Evolutionary conservation across 2,329 filamentous ascomycete genomes (phyloP), one percentile per base, ranked within the genome.

Genomic region (Cladosporium sp.): DNA sequence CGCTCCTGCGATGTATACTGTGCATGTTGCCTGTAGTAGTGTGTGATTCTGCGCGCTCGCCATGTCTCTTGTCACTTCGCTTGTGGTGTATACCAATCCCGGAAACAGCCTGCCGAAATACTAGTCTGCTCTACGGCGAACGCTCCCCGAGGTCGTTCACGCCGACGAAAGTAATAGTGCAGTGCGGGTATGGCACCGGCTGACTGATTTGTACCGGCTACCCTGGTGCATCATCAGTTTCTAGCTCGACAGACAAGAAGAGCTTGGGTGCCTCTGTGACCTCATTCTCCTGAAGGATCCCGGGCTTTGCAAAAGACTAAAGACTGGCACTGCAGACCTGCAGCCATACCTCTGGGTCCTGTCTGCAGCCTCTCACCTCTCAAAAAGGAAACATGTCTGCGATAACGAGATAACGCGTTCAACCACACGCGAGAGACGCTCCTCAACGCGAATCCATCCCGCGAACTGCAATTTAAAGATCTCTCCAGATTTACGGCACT

Each of bases 361-460:
- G 9, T 25, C 34, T 37, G 22, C 49, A 3, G 12, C 28, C 47
- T 34, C 49, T 39, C 14, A n/a, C 3, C 3, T 56, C 54, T 56
- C 54, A 19, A 56, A 47, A 19, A 12, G 54, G 54, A 37, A 56
- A 19, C 54, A 45, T 56, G 30, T 39, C 19, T 47, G 51, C 51
- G 51, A 55, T 55, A 55, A 22, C 51, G 34, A 56, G 54, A 56
- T 56, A 56, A 56, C 54, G 42, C 28, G 14, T 17, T 28, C 36
- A 34, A 34, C 30, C 30, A 30, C 34, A 20, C 37, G 51, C 37
- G 37, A 30, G 28, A 28, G 22, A 4, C 43, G 7, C 3, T n/a
- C 14, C 43, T 47, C 43, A 47, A 47, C 43, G 43, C 52, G 34
- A 43, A 25, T 25, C 17, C 15, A 20, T 36, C 20, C 7, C 15